A percentile compares a stretch with the other conserved stretches of the same genome.
These are phyloP conservation scores for Thyridium curvatum DNA, from an alignment of 2,329 filamentous ascomycete genomes.

Conservation along the genomic window DNA sequence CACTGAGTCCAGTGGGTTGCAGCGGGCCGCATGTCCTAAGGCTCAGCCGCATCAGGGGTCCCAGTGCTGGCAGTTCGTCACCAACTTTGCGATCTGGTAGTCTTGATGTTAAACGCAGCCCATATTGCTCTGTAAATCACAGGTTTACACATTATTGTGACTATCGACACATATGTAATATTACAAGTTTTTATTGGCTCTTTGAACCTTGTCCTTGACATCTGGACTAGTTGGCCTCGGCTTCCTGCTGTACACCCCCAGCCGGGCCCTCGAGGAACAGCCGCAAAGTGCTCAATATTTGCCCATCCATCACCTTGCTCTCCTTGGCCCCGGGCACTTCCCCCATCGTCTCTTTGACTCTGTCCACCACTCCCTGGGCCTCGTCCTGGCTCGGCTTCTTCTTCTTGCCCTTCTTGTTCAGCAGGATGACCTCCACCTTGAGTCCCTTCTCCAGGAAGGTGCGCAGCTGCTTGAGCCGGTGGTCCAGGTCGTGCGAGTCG, in stretches of 20 bases:
- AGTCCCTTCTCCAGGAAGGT: conserved; percentile 69
- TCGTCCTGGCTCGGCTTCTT: conserved; percentile 55
- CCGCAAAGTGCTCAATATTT: conserved; percentile 27
- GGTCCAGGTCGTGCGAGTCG: conserved; percentile 65
- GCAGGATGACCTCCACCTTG: conserved; percentile 67
- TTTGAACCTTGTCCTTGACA: no score
- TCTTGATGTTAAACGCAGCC: no score
- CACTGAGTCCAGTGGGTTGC: no score
- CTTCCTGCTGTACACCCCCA: conserved; percentile 6
- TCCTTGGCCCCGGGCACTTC: conserved; percentile 31
- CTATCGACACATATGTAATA: no score
- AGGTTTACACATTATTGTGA: no score
- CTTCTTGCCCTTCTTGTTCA: conserved; percentile 57
- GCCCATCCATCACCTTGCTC: conserved; percentile 33
- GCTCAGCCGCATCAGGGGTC: no score
- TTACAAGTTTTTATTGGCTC: no score
- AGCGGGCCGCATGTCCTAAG: no score
- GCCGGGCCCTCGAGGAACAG: conserved; percentile 31
- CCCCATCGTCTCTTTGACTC: conserved; percentile 23
- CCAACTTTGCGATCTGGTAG: no score
- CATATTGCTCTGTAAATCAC: no score
- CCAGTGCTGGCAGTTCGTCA: no score
- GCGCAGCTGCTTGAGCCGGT: conserved; percentile 60
- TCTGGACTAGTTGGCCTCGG: no score
- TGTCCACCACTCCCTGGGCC: conserved; percentile 47